Base-by-base conservation (phyloP, 139 green algal genomes). In the Chlorella sp. region DNA sequence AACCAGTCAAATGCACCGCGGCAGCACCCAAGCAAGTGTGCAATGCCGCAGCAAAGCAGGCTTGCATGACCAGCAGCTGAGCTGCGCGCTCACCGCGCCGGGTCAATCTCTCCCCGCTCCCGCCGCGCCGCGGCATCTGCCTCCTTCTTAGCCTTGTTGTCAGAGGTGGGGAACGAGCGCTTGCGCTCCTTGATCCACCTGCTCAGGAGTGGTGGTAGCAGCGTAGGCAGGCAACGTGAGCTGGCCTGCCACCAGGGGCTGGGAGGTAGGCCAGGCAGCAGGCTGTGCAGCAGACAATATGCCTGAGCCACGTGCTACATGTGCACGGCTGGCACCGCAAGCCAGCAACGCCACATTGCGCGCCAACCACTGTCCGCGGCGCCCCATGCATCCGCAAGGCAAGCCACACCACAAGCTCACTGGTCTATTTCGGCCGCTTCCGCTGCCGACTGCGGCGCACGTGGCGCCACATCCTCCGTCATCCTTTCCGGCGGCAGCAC, bases 151-250 rank as follows among this genome's bases (percentile, higher is more conserved):
- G 67, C 73, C 41, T 85, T 12, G n/a, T 70, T 67, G 6, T 69
- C 73, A 18, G 56, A 44, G 28, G 72, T 88, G 34, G 86, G 86
- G 44, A 81, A 90, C 67, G 64, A 67, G 26, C 81, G 81, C 38
- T 74, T 80, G n/a, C 86, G 80, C 47, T 90, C 86, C 65, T 81
- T 80, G 55, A 86, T 63, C 81, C 81, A 86, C 81, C 81, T 86
- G 81, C 23, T 28, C 7, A 63, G 39, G 26, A n/a, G 41, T 12
- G n/a, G n/a, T n/a, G n/a, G 28, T 7, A 7, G 34, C 67, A 47
- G 30, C 3, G 26, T 2, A 4, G 51, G 63, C 28, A 21, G n/a
- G 28, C 63, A 38, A 3, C 63, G 30, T 30, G 28, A 36, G 28
- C 5, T 68, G 18, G n/a, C n/a, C n/a, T n/a, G n/a, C n/a, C n/a